Percentiles rank a stretch among this genome's conserved stretches.
phyloP scores from a whole-genome alignment of 2,329 filamentous ascomycete species.

The Calcarisporium arbuscula region DNA sequence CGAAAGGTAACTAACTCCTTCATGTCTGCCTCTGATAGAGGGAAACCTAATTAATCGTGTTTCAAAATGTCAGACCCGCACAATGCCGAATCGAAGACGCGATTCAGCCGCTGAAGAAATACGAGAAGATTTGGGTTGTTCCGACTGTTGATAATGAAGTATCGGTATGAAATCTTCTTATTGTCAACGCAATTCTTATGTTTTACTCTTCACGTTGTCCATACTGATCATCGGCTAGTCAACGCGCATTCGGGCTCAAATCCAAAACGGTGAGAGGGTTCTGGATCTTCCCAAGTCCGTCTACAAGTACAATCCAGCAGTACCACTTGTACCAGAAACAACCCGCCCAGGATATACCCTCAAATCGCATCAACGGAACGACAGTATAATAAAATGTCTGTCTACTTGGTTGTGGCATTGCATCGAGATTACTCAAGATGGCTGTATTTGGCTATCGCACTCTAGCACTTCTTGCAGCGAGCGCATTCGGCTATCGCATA shows the following conservation, averaged over 20 bases:
- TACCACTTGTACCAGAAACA: slow-evolving; percentile 53
- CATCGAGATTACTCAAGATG: slow-evolving; percentile 4
- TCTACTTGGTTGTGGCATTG: slow-evolving; percentile 5
- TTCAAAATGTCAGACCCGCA: no score
- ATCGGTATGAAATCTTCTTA: no score
- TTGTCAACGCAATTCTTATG: no score
- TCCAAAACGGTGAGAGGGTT: slow-evolving; percentile 70
- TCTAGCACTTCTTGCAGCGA: no score
- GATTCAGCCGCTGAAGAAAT: slow-evolving; percentile 65
- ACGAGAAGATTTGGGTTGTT: slow-evolving; percentile 77
- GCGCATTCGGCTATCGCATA: no score
- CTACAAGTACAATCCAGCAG: slow-evolving; percentile 62
- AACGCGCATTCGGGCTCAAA: slow-evolving; percentile 69
- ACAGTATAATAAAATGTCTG: slow-evolving; percentile 3
- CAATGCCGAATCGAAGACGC: slow-evolving; percentile 83
- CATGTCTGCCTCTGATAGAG: no score
- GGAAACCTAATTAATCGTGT: no score
- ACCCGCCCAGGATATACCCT: slow-evolving; percentile 3
- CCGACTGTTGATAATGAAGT: slow-evolving; percentile 82
- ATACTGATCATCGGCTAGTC: no score
- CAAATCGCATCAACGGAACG: slow-evolving; percentile 3
- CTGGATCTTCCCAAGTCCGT: slow-evolving; percentile 65
- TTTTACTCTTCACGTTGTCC: no score
- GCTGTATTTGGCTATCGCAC: no score
- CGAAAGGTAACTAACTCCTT: no score